Evolutionary conservation across 371 early-diverging fungal genomes (phyloP), one percentile per base, ranked within the genome.

Genomic region (Sporodiniella umbellata): DNA sequence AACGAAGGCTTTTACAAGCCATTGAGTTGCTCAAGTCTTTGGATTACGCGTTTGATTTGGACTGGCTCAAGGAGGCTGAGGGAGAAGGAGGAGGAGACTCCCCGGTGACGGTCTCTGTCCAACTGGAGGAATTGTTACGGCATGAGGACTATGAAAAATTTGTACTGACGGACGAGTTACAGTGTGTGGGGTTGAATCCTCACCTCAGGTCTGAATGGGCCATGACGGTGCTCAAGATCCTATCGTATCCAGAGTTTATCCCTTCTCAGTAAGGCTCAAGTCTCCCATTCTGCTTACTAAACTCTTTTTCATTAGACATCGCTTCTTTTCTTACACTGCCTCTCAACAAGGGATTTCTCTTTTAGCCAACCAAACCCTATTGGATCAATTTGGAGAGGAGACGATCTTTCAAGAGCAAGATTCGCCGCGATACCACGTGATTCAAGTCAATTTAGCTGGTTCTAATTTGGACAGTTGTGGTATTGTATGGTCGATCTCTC

Each of bases 401-500:
- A 68, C 66, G 18, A 54, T 89, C 12, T 81, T 81, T 37, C 75
- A 70, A 55, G 81, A 80, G 49, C 69, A 76, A 57, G 78, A 70
- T 15, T 74, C 80, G 3, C 68, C 68, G 22, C 72, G 80, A 1
- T 72, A 85, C 25, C 77, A 84, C 26, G 80, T 86, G 24, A 85
- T 89, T 50, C 87, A 87, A 52, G 78, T 89, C 44, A 86, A 86
- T 60, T 68, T 89, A 57, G 76, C 78, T 42, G 77, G 80, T n/a
- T 77, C 72, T 47, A 67, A 72, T 52, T 46, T 69, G 53, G 89
- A 89, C 54, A 69, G 81, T 35, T 85, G 79, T 46, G 89, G 89
- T 58, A 87, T 89, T 53, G 84, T 87, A 8, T 80, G 81, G 49
- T 86, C 87, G 10, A 86, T 89, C 51, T 80, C 86, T n/a, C 78